Conservation (phyloP, 768 basidiomycete species). For the Scleroderma citrinum region DNA sequence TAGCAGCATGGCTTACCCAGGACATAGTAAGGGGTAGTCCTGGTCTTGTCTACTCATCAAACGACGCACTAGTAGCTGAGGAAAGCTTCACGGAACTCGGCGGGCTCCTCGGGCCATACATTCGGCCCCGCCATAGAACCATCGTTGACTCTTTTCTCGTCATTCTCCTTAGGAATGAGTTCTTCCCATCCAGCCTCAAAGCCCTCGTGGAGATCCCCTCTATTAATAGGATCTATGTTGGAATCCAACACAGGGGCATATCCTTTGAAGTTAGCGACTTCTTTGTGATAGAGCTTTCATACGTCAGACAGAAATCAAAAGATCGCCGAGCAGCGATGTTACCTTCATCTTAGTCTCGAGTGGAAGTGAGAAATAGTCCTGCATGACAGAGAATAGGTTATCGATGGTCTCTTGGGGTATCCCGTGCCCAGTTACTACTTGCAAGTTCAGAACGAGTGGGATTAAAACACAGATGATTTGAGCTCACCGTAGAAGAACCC, state of each 20-base stretch:
- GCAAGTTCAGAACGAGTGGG: neutral
- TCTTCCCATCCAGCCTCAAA: constrained; percentile 82
- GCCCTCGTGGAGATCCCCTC: constrained; percentile 89
- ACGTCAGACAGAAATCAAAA: neutral
- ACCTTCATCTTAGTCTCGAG: constrained; percentile 60
- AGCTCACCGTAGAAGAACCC: constrained; percentile 78
- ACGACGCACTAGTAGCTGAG: constrained; percentile 60
- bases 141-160: constrained; percentile 30
- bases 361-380: constrained; percentile 63
- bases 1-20: constrained; percentile 42
- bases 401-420: constrained; percentile 51
- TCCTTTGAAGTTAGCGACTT: constrained; percentile 68
- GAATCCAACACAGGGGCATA: constrained; percentile 65
- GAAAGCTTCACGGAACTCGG: constrained; percentile 53
- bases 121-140: constrained; percentile 69
- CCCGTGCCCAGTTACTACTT: constrained; percentile 74
- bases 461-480: neutral
- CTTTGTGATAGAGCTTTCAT: constrained; percentile 59
- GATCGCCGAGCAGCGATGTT: constrained; percentile 15
- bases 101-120: constrained; percentile 66
- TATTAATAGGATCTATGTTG: constrained; percentile 61
- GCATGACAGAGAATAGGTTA: constrained; percentile 39
- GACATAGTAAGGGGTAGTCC: neutral
- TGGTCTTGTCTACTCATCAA: constrained; percentile 6
- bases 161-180: constrained; percentile 22